Percentiles rank a stretch among this genome's conserved stretches.
These are phyloP conservation scores for Berberis vulgaris DNA, from an alignment of 164 flowering plant species.

Conservation along the genomic window DNA sequence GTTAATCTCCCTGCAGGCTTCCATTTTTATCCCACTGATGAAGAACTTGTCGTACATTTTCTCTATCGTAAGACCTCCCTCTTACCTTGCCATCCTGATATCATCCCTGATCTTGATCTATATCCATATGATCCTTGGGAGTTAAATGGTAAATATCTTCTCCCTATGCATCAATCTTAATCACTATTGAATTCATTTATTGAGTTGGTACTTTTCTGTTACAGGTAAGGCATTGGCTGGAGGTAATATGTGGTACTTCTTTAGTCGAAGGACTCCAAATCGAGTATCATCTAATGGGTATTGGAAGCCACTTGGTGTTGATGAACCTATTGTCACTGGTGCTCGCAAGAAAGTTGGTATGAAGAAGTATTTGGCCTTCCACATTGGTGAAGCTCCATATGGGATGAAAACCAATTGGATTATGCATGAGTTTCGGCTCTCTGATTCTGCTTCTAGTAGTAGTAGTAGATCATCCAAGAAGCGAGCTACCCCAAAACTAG, in stretches of 20 bases:
- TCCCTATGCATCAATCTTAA: too few relatives aligned
- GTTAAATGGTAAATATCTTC: conserved; percentile 39
- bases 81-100: conserved; percentile 39
- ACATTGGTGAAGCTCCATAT: conserved; percentile 29
- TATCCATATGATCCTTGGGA: conserved; percentile 85
- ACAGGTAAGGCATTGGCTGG: conserved; percentile 71
- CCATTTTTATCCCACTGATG: conserved; percentile 1
- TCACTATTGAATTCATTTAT: neutral
- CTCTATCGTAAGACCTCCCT: neutral
- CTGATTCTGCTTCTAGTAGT: conserved; percentile 15
- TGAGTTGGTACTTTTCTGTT: neutral
- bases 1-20: conserved; percentile 7
- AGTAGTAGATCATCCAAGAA: conserved; percentile 32
- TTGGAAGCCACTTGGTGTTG: conserved; percentile 57
- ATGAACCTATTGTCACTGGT: conserved; percentile 36
- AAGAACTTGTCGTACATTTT: conserved; percentile 6
- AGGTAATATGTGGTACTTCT: conserved; percentile 67
- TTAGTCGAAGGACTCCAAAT: conserved; percentile 46
- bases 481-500: conserved; percentile 28
- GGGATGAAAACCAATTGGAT: conserved; percentile 49
- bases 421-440: conserved; percentile 52
- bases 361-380: conserved; percentile 37
- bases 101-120: conserved; percentile 76
- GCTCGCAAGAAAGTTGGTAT: conserved; percentile 27
- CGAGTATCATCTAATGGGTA: conserved; percentile 50